Conservation (phyloP, 345 rosid genomes). For the Streptanthus diversifolius region DNA sequence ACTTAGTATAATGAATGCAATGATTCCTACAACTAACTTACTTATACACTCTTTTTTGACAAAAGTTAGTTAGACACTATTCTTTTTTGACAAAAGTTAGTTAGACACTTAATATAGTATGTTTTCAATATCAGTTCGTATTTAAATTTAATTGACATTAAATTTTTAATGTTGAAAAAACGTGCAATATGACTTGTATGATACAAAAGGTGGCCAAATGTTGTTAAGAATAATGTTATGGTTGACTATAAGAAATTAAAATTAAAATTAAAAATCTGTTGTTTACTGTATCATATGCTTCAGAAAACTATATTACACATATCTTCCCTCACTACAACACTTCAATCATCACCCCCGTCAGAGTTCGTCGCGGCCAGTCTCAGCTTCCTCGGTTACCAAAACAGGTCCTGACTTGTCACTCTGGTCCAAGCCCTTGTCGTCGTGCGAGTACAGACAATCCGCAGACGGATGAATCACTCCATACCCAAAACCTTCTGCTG, state of each 20-base stretch:
- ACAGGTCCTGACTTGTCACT: conserved; percentile 4
- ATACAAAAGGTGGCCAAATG: conserved; percentile 20
- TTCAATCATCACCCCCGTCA: conserved; percentile 1
- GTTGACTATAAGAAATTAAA: conserved; percentile 5
- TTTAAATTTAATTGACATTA: not conserved
- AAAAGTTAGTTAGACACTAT: too few species aligned
- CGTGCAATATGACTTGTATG: not conserved
- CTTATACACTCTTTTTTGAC: too few species aligned
- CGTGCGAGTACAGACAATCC: conserved; percentile 79
- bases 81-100: too few species aligned
- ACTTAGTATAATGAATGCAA: too few species aligned
- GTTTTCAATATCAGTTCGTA: not conserved
- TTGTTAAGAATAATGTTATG: conserved; percentile 14
- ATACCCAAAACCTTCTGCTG: conserved; percentile 78
- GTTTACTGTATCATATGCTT: conserved; percentile 33
- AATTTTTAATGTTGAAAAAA: not conserved
- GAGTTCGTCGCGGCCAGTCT: conserved; percentile 33
- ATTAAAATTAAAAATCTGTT: not conserved
- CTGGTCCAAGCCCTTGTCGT: conserved; percentile 44
- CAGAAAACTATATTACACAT: conserved; percentile 32
- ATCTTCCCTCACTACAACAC: conserved; percentile 30
- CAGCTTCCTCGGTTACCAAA: conserved; percentile 13
- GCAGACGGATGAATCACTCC: conserved; percentile 88
- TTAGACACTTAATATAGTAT: not conserved
- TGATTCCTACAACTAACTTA: too few species aligned